These are phyloP conservation scores for Akanthomyces uredinophilus DNA, from an alignment of 2,329 filamentous ascomycete species.

Conservation along the genomic window DNA sequence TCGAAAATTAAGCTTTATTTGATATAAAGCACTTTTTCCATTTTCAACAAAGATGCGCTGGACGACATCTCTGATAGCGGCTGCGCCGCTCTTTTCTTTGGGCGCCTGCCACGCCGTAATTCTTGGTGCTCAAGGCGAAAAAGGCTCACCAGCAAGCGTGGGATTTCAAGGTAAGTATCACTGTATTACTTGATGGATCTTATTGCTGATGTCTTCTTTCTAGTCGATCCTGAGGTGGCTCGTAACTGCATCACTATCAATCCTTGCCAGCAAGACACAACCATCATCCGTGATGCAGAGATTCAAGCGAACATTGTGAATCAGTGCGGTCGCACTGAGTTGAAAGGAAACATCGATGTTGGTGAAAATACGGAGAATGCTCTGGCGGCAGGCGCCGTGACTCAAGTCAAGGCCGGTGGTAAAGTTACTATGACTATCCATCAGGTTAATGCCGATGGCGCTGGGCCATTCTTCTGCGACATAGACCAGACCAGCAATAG, in stretches of 20 bases:
- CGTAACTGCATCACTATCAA: slow-evolving; percentile 59
- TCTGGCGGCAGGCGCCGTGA: slow-evolving; percentile 40
- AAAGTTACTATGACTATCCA: slow-evolving; percentile 29
- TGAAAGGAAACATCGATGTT: slow-evolving; percentile 57
- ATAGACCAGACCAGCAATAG: slow-evolving; percentile 44
- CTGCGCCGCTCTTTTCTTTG: slow-evolving; percentile 14
- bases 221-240: slow-evolving; percentile 49
- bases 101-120: slow-evolving; percentile 40
- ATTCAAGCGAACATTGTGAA: slow-evolving; percentile 49
- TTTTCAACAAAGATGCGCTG: background rate
- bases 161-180: slow-evolving; percentile 41
- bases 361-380: slow-evolving; percentile 50
- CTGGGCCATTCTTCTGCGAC: slow-evolving; percentile 46
- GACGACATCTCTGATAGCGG: background rate
- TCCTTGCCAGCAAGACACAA: slow-evolving; percentile 62
- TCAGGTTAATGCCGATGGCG: slow-evolving; percentile 8
- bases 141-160: slow-evolving; percentile 41
- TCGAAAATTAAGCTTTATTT: background rate
- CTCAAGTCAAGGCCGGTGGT: slow-evolving; percentile 43
- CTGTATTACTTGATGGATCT: background rate
- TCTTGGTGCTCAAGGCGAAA: slow-evolving; percentile 40
- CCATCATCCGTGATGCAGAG: slow-evolving; percentile 56
- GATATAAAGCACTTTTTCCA: background rate
- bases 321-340: slow-evolving; percentile 58
- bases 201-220: background rate